Evolutionary conservation across 192 early-diverging fungal species (phyloP).

Genomic region (Diversispora eburnea): DNA sequence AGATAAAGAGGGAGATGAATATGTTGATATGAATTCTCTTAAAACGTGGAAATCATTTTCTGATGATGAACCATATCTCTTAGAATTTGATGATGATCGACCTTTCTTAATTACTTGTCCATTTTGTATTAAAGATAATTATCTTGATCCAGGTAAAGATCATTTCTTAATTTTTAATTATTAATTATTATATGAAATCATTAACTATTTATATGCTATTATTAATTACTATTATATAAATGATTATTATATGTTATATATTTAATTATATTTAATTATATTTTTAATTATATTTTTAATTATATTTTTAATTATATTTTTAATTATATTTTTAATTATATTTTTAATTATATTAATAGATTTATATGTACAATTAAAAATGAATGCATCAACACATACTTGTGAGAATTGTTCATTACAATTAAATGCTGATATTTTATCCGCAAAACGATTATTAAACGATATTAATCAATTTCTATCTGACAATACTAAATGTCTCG

Average conservation of each 20-base stretch:
- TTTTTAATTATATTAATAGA: too few relatives aligned
- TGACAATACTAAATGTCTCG: background rate
- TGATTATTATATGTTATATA: background rate
- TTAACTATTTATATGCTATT: too few relatives aligned
- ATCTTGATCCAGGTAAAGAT: background rate
- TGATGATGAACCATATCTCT: background rate
- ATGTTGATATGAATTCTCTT: background rate
- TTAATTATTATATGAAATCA: too few relatives aligned
- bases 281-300: too few relatives aligned
- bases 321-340: too few relatives aligned
- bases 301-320: too few relatives aligned
- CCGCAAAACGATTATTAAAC: background rate
- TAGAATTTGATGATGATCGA: background rate
- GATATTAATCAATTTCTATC: background rate
- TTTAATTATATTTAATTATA: too few relatives aligned
- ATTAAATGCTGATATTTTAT: background rate
- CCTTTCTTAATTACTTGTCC: background rate
- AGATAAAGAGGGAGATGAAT: background rate
- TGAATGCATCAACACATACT: background rate
- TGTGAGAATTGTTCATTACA: background rate
- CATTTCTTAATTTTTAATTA: too few relatives aligned
- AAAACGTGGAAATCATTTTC: background rate
- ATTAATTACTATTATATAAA: too few relatives aligned
- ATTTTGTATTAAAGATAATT: background rate
- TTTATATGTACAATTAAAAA: background rate